Evolutionary conservation across 78 protist genomes (phyloP).

Genomic region (Neovahlkampfia damariscottae): DNA sequence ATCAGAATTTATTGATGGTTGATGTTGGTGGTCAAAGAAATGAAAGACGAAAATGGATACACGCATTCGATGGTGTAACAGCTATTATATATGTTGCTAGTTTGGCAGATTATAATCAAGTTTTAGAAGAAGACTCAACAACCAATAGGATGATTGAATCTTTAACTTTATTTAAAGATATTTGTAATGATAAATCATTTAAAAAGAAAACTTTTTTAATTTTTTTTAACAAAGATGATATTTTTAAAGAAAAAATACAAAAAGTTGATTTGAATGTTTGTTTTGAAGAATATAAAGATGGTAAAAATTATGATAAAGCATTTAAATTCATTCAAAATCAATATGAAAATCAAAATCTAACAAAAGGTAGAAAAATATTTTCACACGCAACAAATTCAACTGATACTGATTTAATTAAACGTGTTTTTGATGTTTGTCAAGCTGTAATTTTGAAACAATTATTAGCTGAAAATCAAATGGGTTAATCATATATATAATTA

Average conservation of each 20-base stretch:
- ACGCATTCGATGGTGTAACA: constrained; percentile 31
- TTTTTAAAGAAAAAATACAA: constrained; percentile 9
- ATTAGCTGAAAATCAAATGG: no score
- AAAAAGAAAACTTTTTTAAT: not conserved
- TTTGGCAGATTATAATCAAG: constrained; percentile 9
- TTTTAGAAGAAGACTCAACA: constrained; percentile 13
- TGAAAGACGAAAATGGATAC: constrained; percentile 52
- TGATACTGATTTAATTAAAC: constrained; percentile 68
- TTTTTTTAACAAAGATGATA: constrained; percentile 30
- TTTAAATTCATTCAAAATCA: constrained; percentile 26
- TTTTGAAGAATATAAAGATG: no score
- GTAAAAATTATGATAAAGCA: no score
- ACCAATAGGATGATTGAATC: constrained; percentile 16
- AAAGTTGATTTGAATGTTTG: no score
- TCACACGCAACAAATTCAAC: constrained; percentile 77
- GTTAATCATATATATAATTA: no score
- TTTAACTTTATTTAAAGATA: constrained; percentile 3
- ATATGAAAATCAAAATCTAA: constrained; percentile 32
- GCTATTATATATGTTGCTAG: constrained; percentile 20
- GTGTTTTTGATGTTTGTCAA: constrained; percentile 69
- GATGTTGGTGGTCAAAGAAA: constrained; percentile 67
- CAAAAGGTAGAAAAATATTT: constrained; percentile 38
- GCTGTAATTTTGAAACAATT: no score
- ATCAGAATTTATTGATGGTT: no score
- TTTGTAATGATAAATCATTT: constrained; percentile 1